These are phyloP conservation scores for Plantago coronopus DNA, from an alignment of 305 asterid genomes.

Conservation along the genomic window DNA sequence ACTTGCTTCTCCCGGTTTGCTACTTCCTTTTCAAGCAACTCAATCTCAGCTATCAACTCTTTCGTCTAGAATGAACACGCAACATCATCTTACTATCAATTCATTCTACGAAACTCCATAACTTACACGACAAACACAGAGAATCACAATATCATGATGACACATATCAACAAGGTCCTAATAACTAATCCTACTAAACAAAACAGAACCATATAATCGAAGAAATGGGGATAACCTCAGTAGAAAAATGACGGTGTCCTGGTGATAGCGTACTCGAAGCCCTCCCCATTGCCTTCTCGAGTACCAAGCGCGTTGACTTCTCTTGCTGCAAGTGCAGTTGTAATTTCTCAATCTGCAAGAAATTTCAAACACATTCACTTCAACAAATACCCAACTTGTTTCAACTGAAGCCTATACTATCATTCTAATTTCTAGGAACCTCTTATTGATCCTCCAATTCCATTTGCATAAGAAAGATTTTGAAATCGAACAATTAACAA, in stretches of 20 bases:
- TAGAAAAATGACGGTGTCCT: constrained; percentile 55
- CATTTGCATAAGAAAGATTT: background rate
- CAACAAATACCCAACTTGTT: background rate
- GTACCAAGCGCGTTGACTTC: constrained; percentile 51
- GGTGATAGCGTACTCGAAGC: constrained; percentile 64
- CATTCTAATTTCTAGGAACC: background rate
- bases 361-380: background rate
- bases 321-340: constrained; percentile 53
- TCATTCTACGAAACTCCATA: background rate
- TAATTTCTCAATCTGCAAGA: constrained; percentile 46
- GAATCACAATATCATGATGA: background rate
- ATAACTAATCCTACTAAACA: background rate
- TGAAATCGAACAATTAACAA: background rate
- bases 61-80: constrained; percentile 37
- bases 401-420: background rate
- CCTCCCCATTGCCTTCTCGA: constrained; percentile 63
- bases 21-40: constrained; percentile 62
- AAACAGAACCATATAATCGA: background rate
- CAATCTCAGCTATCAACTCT: constrained; percentile 52
- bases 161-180: background rate
- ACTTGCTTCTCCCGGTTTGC: constrained; percentile 55
- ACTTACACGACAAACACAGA: background rate
- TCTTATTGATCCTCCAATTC: background rate
- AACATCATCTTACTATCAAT: background rate
- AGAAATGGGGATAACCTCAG: constrained; percentile 33